Conservation (phyloP, 345 rosid genomes). For the Boechera retrofracta region DNA sequence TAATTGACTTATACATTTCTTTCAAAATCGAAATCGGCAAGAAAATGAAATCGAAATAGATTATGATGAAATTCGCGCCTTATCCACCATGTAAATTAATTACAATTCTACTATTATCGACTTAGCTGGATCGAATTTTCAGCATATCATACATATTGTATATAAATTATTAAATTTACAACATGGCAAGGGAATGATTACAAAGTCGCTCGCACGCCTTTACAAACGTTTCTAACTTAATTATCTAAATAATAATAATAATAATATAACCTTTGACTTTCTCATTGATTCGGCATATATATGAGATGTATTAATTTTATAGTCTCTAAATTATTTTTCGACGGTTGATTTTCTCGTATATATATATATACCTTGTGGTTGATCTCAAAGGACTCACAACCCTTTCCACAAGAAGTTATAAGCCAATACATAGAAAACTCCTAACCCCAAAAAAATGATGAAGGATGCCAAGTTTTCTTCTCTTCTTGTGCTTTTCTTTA, state of each 20-base stretch:
- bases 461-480: conserved; percentile 35
- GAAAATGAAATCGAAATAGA: not conserved
- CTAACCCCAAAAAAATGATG: conserved; percentile 5
- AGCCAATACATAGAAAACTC: conserved; percentile 2
- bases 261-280: conserved; percentile 30
- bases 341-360: conserved; percentile 32
- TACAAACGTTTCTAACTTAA: conserved; percentile 20
- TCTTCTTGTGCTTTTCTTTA: conserved; percentile 37
- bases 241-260: conserved; percentile 18
- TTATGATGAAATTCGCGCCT: conserved; percentile 23
- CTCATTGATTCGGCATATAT: conserved; percentile 13
- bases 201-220: conserved; percentile 44
- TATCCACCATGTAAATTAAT: conserved; percentile 5
- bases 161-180: not conserved
- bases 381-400: conserved; percentile 21
- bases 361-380: conserved; percentile 32
- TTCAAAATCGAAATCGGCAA: not conserved
- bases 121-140: conserved; percentile 34
- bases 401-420: conserved; percentile 24
- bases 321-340: not conserved
- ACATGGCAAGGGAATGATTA: conserved; percentile 36
- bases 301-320: not conserved
- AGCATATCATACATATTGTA: conserved; percentile 2
- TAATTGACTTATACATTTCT: conserved; percentile 23
- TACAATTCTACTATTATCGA: conserved; percentile 26